Percentiles rank a stretch among this genome's conserved stretches.
phyloP scores from a whole-genome alignment of 176 grass and related monocot species.

The Carex parvula region DNA sequence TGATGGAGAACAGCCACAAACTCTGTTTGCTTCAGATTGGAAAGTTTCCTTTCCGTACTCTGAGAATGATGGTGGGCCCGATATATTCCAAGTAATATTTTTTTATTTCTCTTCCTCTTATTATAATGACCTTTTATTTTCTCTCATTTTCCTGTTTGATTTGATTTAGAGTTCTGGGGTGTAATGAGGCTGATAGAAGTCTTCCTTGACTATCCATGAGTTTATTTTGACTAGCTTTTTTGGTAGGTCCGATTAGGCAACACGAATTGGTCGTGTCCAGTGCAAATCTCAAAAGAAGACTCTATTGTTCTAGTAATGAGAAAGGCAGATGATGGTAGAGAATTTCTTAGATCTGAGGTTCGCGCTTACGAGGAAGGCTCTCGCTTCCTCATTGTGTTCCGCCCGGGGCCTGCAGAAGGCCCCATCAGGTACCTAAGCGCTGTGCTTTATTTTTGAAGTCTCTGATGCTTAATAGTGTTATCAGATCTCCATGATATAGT shows the following conservation, averaged over 20 bases:
- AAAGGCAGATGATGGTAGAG: constrained; percentile 63
- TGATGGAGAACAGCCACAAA: constrained; percentile 60
- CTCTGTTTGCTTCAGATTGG: constrained; percentile 62
- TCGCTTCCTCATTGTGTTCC: constrained; percentile 83
- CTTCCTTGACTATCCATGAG: neutral
- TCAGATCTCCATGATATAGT: neutral
- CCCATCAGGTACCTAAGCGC: constrained; percentile 69
- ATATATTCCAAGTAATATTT: constrained; percentile 68
- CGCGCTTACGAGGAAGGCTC: constrained; percentile 95
- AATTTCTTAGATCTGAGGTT: constrained; percentile 81
- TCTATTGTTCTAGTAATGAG: constrained; percentile 74
- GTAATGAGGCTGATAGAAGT: neutral
- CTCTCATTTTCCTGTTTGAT: constrained; percentile 9
- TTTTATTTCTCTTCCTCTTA: constrained; percentile 22
- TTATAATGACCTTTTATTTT: constrained; percentile 27
- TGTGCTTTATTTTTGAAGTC: constrained; percentile 19
- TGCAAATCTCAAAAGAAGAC: constrained; percentile 93
- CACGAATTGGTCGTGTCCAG: constrained; percentile 78
- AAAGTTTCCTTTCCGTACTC: constrained; percentile 71
- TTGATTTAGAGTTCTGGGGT: constrained; percentile 10
- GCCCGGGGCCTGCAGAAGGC: constrained; percentile 60
- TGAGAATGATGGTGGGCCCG: constrained; percentile 40
- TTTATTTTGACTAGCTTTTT: constrained; percentile 24
- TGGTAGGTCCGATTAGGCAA: constrained; percentile 65
- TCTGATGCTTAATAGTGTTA: neutral